phyloP scores from a whole-genome alignment of 352 stramenopile species.

The Halophytophthora batemanensis region DNA sequence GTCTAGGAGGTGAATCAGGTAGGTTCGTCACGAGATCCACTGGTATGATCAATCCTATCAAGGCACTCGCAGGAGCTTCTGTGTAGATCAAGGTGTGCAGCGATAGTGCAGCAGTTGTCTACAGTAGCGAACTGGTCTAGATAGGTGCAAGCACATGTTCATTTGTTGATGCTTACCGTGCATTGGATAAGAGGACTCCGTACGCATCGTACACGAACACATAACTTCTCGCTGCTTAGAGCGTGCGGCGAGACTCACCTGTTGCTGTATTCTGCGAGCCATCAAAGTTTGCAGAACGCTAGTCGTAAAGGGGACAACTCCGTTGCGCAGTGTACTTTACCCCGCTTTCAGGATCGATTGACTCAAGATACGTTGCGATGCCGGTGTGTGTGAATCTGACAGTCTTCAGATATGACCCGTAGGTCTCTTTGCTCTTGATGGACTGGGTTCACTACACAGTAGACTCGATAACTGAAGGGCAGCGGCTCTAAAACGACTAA shows the following conservation, averaged over 20 bases:
- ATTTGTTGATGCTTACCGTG: background rate
- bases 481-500: conserved; percentile 2
- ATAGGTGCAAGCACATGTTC: conserved; percentile 8
- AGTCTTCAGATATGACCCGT: conserved; percentile 1
- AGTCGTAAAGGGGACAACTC: conserved; percentile 10
- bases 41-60: conserved; percentile 3
- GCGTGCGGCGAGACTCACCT: background rate
- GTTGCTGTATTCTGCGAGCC: conserved; percentile 12
- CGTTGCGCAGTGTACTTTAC: conserved; percentile 11
- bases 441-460: conserved; percentile 12
- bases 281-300: conserved; percentile 20
- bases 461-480: conserved; percentile 2
- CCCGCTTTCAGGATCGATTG: conserved; percentile 9
- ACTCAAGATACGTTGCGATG: conserved; percentile 7
- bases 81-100: conserved; percentile 2
- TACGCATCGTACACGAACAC: conserved; percentile 8
- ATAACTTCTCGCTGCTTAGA: conserved; percentile 22
- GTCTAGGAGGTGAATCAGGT: too few species aligned
- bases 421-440: conserved; percentile 5
- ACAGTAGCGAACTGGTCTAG: conserved; percentile 9
- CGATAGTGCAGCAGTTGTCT: conserved; percentile 11
- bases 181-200: conserved; percentile 1
- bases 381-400: background rate
- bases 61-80: background rate
- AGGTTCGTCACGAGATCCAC: background rate